Evolutionary conservation across 1,284 basidiomycete genomes (phyloP).

Genomic region (Pseudozyma thailandica): DNA sequence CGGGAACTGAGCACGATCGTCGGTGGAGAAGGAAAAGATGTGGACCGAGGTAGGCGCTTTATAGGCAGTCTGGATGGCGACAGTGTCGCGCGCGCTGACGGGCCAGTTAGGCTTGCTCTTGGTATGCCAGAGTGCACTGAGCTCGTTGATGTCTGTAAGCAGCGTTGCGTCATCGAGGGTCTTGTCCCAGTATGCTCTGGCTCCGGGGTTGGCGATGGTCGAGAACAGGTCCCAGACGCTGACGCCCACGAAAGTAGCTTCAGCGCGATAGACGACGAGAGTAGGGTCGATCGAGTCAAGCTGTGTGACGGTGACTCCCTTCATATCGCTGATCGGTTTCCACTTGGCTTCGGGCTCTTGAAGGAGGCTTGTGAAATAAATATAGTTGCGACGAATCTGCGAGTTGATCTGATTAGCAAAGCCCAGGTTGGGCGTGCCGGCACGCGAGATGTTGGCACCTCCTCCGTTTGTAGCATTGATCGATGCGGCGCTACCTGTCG

Average conservation of each 20-base stretch:
- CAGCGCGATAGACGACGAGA: conserved; percentile 92
- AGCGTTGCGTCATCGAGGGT: conserved; percentile 84
- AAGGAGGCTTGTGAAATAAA: conserved; percentile 92
- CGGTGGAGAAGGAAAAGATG: conserved; percentile 92
- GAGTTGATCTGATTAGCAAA: conserved; percentile 73
- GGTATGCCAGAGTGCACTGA: conserved; percentile 75
- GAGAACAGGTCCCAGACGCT: conserved; percentile 96
- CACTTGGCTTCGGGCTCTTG: conserved; percentile 99
- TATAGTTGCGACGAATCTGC: conserved; percentile 90
- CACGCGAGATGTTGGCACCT: conserved; percentile 72
- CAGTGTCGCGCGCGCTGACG: conserved; percentile 79
- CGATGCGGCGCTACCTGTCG: conserved; percentile 38
- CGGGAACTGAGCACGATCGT: conserved; percentile 86
- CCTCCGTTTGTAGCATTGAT: conserved; percentile 14
- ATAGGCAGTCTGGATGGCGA: conserved; percentile 93
- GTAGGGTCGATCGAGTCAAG: conserved; percentile 98
- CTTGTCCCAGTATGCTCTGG: conserved; percentile 87
- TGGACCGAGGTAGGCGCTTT: conserved; percentile 92
- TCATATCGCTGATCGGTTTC: conserved; percentile 82
- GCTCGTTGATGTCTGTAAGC: conserved; percentile 80
- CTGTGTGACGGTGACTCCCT: conserved; percentile 83
- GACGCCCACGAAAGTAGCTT: conserved; percentile 96
- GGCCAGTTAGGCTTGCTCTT: conserved; percentile 58
- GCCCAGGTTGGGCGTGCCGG: conserved; percentile 68
- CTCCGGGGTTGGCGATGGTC: conserved; percentile 84